Base-by-base conservation (phyloP, 257 asterid genomes). In the Primulina eburnea region DNA sequence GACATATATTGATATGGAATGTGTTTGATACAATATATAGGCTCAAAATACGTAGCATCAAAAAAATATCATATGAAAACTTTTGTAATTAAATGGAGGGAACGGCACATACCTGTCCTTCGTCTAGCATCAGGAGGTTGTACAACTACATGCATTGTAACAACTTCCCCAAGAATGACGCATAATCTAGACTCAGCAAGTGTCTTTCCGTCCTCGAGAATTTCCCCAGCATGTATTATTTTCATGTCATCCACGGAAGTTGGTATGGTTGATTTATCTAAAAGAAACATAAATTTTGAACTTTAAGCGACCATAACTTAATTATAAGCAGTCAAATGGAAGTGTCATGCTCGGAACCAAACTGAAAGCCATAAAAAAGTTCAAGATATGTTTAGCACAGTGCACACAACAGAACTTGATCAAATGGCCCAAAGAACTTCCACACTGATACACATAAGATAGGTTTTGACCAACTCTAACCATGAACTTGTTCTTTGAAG, bases 141-240 rank as follows among this genome's bases (percentile, higher is more conserved):
- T 59, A 86, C 86, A 35, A 84, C 88, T 69, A 84, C 83, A 69
- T 82, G 92, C 92, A 86, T 84, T 11, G 89, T 86, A 71, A 80
- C 62, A 43, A 80, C 83, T 66, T 82, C 89, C 33, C 77, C 71
- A 18, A 83, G 79, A 70, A 82, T 3, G 17, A 12, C n/a, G 2
- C 53, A 79, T 40, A 67, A 72, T 59, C 76, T 75, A 66, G 79
- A 80, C 78, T 86, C 86, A 0, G 79, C 83, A 69, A 86, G 84
- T 14, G 92, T 86, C 71, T 73, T 82, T 37, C 80, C 86, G 52
- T 84, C 77, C 63, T 76, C 88, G 79, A 84, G 73, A 65, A 84
- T 71, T 67, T 70, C 78, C 66, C 92, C 89, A 62, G 81, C 79
- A 58, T 84, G 86, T 65, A 86, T 82, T 38, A 86, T 47, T 80